Conservation (phyloP, 768 basidiomycete species). For the Lentinula edodes region DNA sequence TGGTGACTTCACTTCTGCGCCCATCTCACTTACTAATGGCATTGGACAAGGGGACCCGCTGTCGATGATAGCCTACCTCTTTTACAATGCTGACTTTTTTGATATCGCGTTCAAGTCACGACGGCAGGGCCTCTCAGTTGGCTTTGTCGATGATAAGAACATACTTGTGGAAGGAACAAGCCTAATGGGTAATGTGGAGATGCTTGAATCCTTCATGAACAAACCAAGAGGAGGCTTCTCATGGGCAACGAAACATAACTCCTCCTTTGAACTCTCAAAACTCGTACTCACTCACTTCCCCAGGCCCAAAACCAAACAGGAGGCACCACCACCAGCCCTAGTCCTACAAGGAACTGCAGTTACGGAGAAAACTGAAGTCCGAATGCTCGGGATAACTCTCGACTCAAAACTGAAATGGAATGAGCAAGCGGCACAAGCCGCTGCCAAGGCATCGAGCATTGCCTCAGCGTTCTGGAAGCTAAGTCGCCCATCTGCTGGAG, state of each 20-base stretch:
- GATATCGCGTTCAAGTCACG: constrained; percentile 8
- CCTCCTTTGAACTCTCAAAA: not conserved
- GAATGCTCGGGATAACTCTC: not conserved
- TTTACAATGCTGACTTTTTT: constrained; percentile 19
- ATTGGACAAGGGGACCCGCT: constrained; percentile 22
- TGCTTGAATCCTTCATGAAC: constrained; percentile 12
- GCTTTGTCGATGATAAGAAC: constrained; percentile 16
- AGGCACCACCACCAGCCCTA: not conserved
- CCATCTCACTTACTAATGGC: constrained; percentile 13
- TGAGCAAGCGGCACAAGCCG: not conserved
- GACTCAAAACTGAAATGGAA: not conserved
- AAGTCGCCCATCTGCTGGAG: not conserved
- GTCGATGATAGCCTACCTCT: constrained; percentile 19
- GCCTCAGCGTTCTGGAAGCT: not conserved
- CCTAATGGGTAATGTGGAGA: constrained; percentile 5
- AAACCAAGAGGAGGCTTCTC: not conserved
- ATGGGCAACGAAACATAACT: not conserved
- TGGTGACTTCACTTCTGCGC: constrained; percentile 20
- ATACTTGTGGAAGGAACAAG: constrained; percentile 1
- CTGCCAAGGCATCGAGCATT: not conserved
- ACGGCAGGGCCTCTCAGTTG: constrained; percentile 1
- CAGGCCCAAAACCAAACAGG: not conserved
- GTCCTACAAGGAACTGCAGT: not conserved
- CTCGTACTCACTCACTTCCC: constrained; percentile 3
- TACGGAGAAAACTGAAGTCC: not conserved